Evolutionary conservation across 805 yeast species (phyloP).

Genomic region (Sporopachydermia lactativora): DNA sequence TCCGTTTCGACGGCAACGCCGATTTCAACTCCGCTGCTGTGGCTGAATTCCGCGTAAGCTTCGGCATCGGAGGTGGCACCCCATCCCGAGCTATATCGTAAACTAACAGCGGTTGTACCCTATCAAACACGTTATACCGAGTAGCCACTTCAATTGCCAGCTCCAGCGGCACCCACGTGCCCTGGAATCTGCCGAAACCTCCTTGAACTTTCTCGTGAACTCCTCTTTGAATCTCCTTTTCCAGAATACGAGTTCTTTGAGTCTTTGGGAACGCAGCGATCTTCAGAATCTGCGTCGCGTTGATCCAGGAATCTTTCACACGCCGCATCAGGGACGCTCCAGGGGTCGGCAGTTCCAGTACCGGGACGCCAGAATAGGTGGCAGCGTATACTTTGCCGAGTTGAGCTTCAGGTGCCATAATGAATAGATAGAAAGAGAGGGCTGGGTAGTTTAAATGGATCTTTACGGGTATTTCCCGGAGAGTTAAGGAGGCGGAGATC

Average conservation of each 20-base stretch:
- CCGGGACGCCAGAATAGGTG: slow-evolving; percentile 29
- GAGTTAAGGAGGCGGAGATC: too few relatives aligned
- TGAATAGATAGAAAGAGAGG: too few relatives aligned
- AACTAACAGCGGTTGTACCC: slow-evolving; percentile 51
- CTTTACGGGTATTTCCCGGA: too few relatives aligned
- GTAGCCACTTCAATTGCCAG: slow-evolving; percentile 58
- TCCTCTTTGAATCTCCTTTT: slow-evolving; percentile 85
- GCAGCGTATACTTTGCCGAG: slow-evolving; percentile 22
- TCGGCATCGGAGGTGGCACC: neutral
- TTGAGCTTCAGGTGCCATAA: slow-evolving; percentile 1
- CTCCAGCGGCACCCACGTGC: slow-evolving; percentile 85
- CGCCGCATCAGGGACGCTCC: slow-evolving; percentile 83
- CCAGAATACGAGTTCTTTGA: slow-evolving; percentile 80
- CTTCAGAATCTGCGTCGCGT: slow-evolving; percentile 90
- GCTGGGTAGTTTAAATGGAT: too few relatives aligned
- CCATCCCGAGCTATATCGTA: neutral
- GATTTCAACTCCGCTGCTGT: neutral
- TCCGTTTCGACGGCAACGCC: neutral
- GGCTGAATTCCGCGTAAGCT: neutral
- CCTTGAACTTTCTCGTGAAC: slow-evolving; percentile 91
- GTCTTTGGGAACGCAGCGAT: slow-evolving; percentile 93
- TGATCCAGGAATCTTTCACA: slow-evolving; percentile 86
- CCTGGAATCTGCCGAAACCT: slow-evolving; percentile 94
- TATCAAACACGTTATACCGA: slow-evolving; percentile 47
- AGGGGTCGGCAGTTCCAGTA: slow-evolving; percentile 38